Evolutionary conservation across 805 yeast species (phyloP).

Genomic region (Zygosaccharomyces siamensis): DNA sequence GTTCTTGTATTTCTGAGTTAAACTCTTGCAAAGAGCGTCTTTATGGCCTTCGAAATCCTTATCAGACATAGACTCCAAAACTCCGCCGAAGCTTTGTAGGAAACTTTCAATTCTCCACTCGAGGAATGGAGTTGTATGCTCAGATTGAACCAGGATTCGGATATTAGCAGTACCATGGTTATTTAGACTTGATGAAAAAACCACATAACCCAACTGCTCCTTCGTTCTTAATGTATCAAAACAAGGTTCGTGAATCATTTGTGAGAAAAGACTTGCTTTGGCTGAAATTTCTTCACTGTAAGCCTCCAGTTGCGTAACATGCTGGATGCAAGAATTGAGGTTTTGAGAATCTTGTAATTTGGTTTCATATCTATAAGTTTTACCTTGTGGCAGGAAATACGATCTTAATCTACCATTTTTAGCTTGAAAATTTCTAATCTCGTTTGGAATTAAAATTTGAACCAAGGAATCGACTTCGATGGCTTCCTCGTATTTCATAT

Average conservation of each 20-base stretch:
- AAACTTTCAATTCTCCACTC: slow-evolving; percentile 73
- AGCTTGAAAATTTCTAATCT: slow-evolving; percentile 32
- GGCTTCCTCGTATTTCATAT: slow-evolving; percentile 54
- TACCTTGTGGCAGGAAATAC: slow-evolving; percentile 38
- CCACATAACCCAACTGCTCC: slow-evolving; percentile 94
- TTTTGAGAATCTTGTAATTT: slow-evolving; percentile 60
- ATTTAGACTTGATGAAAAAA: slow-evolving; percentile 66
- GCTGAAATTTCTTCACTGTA: slow-evolving; percentile 43
- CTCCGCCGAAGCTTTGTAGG: slow-evolving; percentile 43
- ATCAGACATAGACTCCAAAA: slow-evolving; percentile 48
- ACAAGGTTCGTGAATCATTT: slow-evolving; percentile 78
- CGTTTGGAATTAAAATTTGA: slow-evolving; percentile 42
- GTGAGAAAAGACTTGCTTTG: slow-evolving; percentile 60
- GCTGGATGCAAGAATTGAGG: slow-evolving; percentile 79
- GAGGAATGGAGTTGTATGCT: slow-evolving; percentile 65
- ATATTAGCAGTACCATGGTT: slow-evolving; percentile 58
- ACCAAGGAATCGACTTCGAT: slow-evolving; percentile 43
- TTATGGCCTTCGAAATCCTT: slow-evolving; percentile 68
- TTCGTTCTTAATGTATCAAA: slow-evolving; percentile 86
- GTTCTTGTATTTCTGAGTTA: slow-evolving; percentile 69
- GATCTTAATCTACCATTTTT: slow-evolving; percentile 37
- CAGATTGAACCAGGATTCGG: slow-evolving; percentile 78
- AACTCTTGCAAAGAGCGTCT: slow-evolving; percentile 58
- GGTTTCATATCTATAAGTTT: slow-evolving; percentile 44
- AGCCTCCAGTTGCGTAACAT: slow-evolving; percentile 63